phyloP scores from a whole-genome alignment of 164 flowering plant species.

The Annona squamosa region DNA sequence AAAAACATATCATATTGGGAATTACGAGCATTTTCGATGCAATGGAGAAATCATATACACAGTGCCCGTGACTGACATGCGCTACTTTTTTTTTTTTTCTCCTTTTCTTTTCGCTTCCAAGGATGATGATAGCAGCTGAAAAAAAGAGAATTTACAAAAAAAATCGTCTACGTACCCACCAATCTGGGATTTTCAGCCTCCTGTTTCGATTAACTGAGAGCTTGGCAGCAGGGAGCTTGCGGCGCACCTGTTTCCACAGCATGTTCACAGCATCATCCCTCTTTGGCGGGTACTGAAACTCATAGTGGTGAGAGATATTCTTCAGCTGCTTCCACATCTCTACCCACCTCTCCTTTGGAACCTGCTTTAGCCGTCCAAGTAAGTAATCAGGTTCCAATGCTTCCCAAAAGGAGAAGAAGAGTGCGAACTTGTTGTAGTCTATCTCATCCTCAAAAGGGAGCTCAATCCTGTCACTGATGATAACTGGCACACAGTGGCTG shows the following conservation, averaged over 20 bases:
- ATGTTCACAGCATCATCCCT: constrained; percentile 77
- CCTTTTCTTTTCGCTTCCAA: no score
- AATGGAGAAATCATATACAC: not conserved
- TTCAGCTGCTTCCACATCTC: constrained; percentile 81
- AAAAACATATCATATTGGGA: not conserved
- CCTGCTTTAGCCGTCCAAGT: constrained; percentile 48
- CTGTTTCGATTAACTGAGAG: constrained; percentile 62
- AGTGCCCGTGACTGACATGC: not conserved
- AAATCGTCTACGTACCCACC: constrained; percentile 55
- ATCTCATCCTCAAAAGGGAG: constrained; percentile 89
- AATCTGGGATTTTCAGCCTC: constrained; percentile 77
- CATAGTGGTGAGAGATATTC: constrained; percentile 65
- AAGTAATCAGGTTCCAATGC: constrained; percentile 66
- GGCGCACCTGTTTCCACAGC: constrained; percentile 91
- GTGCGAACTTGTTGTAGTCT: constrained; percentile 68
- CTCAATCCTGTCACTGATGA: constrained; percentile 87
- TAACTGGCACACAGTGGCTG: constrained; percentile 95
- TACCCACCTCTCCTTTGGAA: constrained; percentile 68
- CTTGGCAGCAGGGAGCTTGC: constrained; percentile 60
- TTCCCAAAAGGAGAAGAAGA: constrained; percentile 77
- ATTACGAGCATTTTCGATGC: not conserved
- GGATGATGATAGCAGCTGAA: not conserved
- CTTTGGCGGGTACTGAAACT: constrained; percentile 79
- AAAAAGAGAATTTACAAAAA: not conserved
- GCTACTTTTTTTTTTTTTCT: no score